Evolutionary conservation across 108 stramenopile genomes (phyloP).

Genomic region (Cyclotella kingstonii): DNA sequence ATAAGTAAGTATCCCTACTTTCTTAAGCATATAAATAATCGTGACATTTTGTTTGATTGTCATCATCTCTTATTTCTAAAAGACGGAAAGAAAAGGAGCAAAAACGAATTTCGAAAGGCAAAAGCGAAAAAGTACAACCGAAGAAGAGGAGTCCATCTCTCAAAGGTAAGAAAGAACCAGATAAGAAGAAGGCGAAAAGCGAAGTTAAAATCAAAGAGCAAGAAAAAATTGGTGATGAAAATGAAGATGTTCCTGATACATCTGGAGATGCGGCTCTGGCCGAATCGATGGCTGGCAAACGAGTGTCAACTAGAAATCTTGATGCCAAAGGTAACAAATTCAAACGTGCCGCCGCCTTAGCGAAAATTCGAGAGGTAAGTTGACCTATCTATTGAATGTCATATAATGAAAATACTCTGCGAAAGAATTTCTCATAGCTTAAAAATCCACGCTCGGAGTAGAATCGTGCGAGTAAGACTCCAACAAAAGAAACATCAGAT

Average conservation of each 20-base stretch:
- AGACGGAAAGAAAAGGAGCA: constrained; percentile 46
- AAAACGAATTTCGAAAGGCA: constrained; percentile 33
- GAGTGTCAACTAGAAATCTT: constrained; percentile 67
- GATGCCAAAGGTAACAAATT: constrained; percentile 72
- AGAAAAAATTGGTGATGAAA: constrained; percentile 49
- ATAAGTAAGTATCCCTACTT: constrained; percentile 66
- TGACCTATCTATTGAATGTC: background rate
- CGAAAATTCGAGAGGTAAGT: constrained; percentile 68
- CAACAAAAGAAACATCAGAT: constrained; percentile 55
- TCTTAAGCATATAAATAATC: too few relatives aligned
- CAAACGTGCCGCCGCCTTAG: constrained; percentile 75
- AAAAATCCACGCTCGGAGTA: constrained; percentile 2
- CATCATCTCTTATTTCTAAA: too few relatives aligned
- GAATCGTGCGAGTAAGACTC: constrained; percentile 52
- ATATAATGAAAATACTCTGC: too few relatives aligned
- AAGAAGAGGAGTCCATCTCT: constrained; percentile 25
- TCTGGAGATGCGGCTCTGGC: constrained; percentile 65
- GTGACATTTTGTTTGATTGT: too few relatives aligned
- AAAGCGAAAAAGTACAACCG: constrained; percentile 42
- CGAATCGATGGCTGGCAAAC: constrained; percentile 48
- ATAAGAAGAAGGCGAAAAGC: constrained; percentile 59
- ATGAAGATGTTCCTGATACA: constrained; percentile 47
- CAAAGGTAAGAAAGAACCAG: constrained; percentile 28
- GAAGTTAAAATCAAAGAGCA: constrained; percentile 34
- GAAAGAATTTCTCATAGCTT: too few relatives aligned